Evolutionary conservation across 1,284 basidiomycete species (phyloP).

Genomic region (Gomphus sp.): DNA sequence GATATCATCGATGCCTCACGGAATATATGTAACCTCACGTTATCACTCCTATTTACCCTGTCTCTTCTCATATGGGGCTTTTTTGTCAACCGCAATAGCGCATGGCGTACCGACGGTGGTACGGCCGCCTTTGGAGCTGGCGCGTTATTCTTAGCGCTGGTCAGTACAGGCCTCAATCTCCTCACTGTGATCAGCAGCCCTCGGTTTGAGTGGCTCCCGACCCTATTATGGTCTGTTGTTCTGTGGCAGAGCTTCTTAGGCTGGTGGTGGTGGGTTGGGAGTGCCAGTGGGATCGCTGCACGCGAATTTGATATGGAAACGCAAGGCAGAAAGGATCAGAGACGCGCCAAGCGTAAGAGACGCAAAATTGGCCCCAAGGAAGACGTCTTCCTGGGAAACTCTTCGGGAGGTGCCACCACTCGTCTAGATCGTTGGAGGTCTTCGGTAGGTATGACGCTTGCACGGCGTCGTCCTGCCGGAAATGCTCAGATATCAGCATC

Average conservation of each 20-base stretch:
- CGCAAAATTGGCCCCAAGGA: constrained; percentile 26
- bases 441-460: constrained; percentile 5
- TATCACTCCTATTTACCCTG: constrained; percentile 88
- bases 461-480: neutral
- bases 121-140: constrained; percentile 90
- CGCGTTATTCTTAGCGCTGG: constrained; percentile 68
- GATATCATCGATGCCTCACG: constrained; percentile 71
- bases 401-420: constrained; percentile 33
- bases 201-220: constrained; percentile 79
- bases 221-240: constrained; percentile 78
- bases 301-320: constrained; percentile 58
- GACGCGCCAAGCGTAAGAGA: constrained; percentile 27
- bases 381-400: constrained; percentile 40
- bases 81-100: constrained; percentile 79
- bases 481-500: neutral
- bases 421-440: constrained; percentile 23
- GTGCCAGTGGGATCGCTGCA: constrained; percentile 55
- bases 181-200: constrained; percentile 76
- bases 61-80: constrained; percentile 92
- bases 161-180: constrained; percentile 79
- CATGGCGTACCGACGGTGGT: constrained; percentile 94
- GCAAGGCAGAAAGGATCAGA: constrained; percentile 37
- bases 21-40: constrained; percentile 92
- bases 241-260: constrained; percentile 90
- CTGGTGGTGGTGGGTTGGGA: constrained; percentile 98